phyloP scores from a whole-genome alignment of 2,329 filamentous ascomycete genomes.

The Stemphylium beticola region DNA sequence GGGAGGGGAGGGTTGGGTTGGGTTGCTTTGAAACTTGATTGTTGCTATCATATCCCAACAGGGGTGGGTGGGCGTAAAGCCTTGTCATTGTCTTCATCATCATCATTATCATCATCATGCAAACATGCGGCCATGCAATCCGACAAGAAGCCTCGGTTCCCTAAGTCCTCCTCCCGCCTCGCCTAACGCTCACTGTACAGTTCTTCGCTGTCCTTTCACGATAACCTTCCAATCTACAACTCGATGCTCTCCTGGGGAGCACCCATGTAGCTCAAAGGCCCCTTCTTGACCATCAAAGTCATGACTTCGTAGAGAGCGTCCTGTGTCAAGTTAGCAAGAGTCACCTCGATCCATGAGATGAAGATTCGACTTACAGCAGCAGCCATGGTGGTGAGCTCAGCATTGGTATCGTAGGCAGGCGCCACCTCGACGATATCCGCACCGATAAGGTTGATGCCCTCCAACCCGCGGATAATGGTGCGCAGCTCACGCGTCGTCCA shows the following conservation, averaged over 20 bases:
- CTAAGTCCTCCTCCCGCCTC: neutral
- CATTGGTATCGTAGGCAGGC: slow-evolving; percentile 74
- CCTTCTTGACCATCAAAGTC: slow-evolving; percentile 82
- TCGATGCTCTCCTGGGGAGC: slow-evolving; percentile 37
- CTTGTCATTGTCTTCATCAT: neutral
- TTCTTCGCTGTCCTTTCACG: neutral
- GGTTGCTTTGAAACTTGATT: neutral
- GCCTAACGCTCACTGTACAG: neutral
- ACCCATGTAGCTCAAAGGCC: slow-evolving; percentile 64
- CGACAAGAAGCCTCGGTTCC: neutral
- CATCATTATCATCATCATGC: neutral
- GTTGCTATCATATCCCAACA: neutral
- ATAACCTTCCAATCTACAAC: slow-evolving; percentile 12
- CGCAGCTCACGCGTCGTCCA: slow-evolving; percentile 77
- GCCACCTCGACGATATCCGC: slow-evolving; percentile 76
- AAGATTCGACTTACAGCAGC: slow-evolving; percentile 58
- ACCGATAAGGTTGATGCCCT: slow-evolving; percentile 71
- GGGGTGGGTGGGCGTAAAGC: neutral
- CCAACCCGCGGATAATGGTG: slow-evolving; percentile 72
- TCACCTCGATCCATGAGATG: neutral
- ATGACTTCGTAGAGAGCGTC: slow-evolving; percentile 78
- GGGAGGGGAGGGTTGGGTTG: too few species aligned
- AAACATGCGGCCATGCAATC: neutral
- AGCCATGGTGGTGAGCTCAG: slow-evolving; percentile 75
- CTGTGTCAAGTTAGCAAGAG: slow-evolving; percentile 17